Conservation (phyloP, 352 stramenopile species). For the Pythium aphanidermatum region DNA sequence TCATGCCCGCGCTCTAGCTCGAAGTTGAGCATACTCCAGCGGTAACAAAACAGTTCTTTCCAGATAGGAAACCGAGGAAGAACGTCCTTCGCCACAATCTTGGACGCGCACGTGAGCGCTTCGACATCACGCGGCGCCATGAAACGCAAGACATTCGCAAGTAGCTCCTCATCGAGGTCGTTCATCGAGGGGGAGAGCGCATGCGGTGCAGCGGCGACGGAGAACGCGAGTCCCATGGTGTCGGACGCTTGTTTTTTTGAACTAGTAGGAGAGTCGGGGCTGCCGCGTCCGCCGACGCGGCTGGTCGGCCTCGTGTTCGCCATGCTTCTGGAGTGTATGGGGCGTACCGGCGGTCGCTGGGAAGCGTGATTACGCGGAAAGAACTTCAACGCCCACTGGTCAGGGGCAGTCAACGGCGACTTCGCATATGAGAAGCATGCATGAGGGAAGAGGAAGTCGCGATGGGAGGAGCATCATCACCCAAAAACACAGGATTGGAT, state of each 20-base stretch:
- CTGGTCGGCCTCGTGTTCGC: too few species aligned
- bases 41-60: slow-evolving; percentile 48
- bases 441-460: too few species aligned
- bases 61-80: slow-evolving; percentile 55
- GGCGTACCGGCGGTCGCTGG: neutral
- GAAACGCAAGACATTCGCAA: slow-evolving; percentile 40
- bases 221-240: slow-evolving; percentile 10
- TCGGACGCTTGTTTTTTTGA: too few species aligned
- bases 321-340: too few species aligned
- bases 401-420: neutral
- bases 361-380: neutral
- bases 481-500: too few species aligned
- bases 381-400: slow-evolving; percentile 3
- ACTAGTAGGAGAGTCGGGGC: too few species aligned
- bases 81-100: slow-evolving; percentile 33
- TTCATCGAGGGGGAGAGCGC: neutral
- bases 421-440: slow-evolving; percentile 4
- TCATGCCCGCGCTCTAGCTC: slow-evolving; percentile 22
- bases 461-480: too few species aligned
- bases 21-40: slow-evolving; percentile 63
- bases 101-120: slow-evolving; percentile 41
- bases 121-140: slow-evolving; percentile 46
- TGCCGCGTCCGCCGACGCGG: too few species aligned
- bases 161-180: slow-evolving; percentile 45
- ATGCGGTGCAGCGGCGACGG: neutral